Evolutionary conservation across 1,284 basidiomycete genomes (phyloP), one percentile per base, ranked within the genome.

Genomic region (Leccinum fallax): DNA sequence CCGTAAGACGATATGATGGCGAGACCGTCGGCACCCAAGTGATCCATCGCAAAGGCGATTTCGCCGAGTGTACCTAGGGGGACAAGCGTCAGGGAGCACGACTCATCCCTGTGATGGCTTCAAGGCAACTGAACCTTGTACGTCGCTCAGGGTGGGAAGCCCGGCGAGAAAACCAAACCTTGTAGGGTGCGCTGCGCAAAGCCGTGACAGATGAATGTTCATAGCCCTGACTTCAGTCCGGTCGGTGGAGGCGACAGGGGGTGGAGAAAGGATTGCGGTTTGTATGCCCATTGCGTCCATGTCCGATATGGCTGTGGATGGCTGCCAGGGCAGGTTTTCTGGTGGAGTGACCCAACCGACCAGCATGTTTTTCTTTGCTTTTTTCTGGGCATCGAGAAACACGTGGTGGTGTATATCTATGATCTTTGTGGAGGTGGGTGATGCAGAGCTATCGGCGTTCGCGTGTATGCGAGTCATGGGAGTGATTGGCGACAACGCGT

Each of bases 341-440:
- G 76, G 63, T 3, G 89, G 87, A 1, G 85, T 84, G 54, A 74
- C 76, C 83, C 85, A 91, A 19, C 88, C 88, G 19, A 85, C 69
- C 13, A 77, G 67, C 13, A 71, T 62, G 61, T 83, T 85, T 49
- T 73, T 71, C 48, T 79, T 77, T 49, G 66, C 71, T 66, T 86
- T 85, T 62, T 80, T 63, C 51, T 83, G 72, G 52, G 79, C 75
- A 13, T 79, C 69, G 5, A 86, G 81, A 67, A 91, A 89, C 69
- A 85, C 84, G 68, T 92, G 89, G 72, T 91, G 89, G 67, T 91
- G 89, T 11, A 90, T 74, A 69, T 91, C 89, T 66, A 91, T 83
- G 61, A 82, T 80, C 15, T 61, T 66, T 3, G 59, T 57, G 36
- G 55, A 55, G 34, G 59, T 38, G 49, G 61, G 9, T 28, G 19